Evolutionary conservation across 345 rosid genomes (phyloP).

Genomic region (Psidium guajava): DNA sequence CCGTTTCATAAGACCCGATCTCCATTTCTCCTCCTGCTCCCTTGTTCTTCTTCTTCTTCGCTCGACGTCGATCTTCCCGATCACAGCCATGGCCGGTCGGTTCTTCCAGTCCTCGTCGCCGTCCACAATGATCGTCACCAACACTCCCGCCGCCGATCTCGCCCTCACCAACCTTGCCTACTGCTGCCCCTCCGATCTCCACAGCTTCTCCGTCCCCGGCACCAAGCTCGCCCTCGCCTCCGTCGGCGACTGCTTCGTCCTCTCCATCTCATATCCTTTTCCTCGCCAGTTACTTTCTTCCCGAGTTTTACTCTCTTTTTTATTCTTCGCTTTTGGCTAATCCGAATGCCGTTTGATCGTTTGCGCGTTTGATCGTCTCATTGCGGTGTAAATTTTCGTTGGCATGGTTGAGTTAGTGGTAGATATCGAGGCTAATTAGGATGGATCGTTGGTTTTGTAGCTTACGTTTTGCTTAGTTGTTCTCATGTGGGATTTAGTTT

Average conservation of each 20-base stretch:
- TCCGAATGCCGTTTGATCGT: not conserved
- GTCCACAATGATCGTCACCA: slow-evolving; percentile 54
- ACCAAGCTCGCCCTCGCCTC: slow-evolving; percentile 61
- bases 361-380: not conserved
- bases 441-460: not conserved
- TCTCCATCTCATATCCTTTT: slow-evolving; percentile 82
- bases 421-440: not conserved
- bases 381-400: not conserved
- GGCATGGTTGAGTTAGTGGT: not conserved
- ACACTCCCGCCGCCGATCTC: slow-evolving; percentile 70
- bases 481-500: not conserved
- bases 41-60: accelerated
- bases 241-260: slow-evolving; percentile 45
- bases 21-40: not conserved
- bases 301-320: not conserved
- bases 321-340: too few relatives aligned
- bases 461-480: not conserved
- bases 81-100: slow-evolving; percentile 41
- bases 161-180: slow-evolving; percentile 81
- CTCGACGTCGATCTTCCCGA: not conserved
- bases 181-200: slow-evolving; percentile 84
- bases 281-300: not conserved
- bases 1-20: not conserved
- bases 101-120: slow-evolving; percentile 25
- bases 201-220: slow-evolving; percentile 67